Base-by-base conservation (phyloP, 2,329 filamentous ascomycete genomes). In the Aureobasidium mangrovei region DNA sequence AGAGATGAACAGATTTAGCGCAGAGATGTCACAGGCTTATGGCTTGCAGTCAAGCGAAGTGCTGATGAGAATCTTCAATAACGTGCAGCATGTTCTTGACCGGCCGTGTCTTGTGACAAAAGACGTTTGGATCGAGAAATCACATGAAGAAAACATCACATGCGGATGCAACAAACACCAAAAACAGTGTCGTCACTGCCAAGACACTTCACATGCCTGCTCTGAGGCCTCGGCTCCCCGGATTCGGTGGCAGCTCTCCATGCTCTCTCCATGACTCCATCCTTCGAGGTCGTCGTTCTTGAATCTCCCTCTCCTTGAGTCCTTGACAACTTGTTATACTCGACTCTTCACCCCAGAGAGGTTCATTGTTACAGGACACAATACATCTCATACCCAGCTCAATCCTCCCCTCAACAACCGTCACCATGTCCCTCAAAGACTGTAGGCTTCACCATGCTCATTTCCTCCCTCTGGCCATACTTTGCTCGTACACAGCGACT, bases 391-490 rank as follows among this genome's bases (percentile, higher is more conserved):
- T 18, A 18, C 18, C 18, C 18, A 18, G 18, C 18, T 7, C 27
- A 9, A 32, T 8, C 8, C 18, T 7, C 6, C 3, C 28, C 6
- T 3, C 7, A n/a, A 6, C 4, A 39, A 28, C 18, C 10, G 18
- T 4, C 47, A 51, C 38, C 29, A 51, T 51, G 47, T 51, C 47
- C 5, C 33, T 51, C 47, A 38, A 39, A 51, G 47, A 51, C 38
- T 35, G 47, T 51, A 42, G 4, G 47, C 38, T 28, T 18, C 36
- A 28, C 9, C 4, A 39, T 4, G 9, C n/a, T 12, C 18, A 9
- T 4, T 3, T 4, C 24, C 3, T 9, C 4, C 18, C 27, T n/a
- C 24, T 28, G 31, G 18, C 7, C 18, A 41, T 24, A 9, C 27
- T 1, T 9, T 31, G 4, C 2, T 10, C 8, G 18, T 18, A 18